These are phyloP conservation scores for Ceratocystis huliohia DNA, from an alignment of 2,329 filamentous ascomycete genomes.

Conservation along the genomic window DNA sequence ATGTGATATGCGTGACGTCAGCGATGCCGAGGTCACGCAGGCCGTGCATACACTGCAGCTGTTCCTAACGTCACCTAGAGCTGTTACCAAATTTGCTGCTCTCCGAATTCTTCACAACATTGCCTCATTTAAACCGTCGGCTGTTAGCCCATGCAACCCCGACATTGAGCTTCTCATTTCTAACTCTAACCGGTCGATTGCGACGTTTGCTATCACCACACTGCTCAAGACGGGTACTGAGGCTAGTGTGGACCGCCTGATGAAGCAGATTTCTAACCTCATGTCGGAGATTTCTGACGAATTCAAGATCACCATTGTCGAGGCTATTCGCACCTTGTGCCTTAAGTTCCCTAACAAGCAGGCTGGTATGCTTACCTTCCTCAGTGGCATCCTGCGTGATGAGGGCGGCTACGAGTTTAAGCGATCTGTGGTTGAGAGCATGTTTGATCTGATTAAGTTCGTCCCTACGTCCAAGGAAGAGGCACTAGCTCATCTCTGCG, in stretches of 20 bases:
- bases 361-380: constrained; percentile 91
- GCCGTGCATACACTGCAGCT: constrained; percentile 91
- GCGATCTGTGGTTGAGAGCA: constrained; percentile 92
- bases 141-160: constrained; percentile 86
- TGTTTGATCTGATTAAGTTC: constrained; percentile 98
- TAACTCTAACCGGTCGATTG: constrained; percentile 92
- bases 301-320: constrained; percentile 99
- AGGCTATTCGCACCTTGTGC: constrained; percentile 90
- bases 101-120: constrained; percentile 94
- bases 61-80: constrained; percentile 88
- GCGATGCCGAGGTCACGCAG: constrained; percentile 79
- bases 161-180: constrained; percentile 96
- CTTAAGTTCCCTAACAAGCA: constrained; percentile 98
- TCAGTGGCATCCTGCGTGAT: constrained; percentile 90
- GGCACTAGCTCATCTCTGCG: constrained; percentile 86
- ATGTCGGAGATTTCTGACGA: constrained; percentile 99
- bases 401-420: constrained; percentile 99
- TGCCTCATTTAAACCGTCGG: constrained; percentile 87
- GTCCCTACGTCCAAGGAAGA: constrained; percentile 75
- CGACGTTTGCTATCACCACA: constrained; percentile 95
- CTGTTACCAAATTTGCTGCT: constrained; percentile 93
- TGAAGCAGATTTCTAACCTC: constrained; percentile 97
- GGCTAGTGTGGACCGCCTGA: constrained; percentile 86
- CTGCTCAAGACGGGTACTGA: constrained; percentile 97
- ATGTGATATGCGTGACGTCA: constrained; percentile 85